A percentile compares a stretch with the other conserved stretches of the same genome.
phyloP scores from a whole-genome alignment of 1,284 basidiomycete genomes.

The Paramarasmius palmivorus region DNA sequence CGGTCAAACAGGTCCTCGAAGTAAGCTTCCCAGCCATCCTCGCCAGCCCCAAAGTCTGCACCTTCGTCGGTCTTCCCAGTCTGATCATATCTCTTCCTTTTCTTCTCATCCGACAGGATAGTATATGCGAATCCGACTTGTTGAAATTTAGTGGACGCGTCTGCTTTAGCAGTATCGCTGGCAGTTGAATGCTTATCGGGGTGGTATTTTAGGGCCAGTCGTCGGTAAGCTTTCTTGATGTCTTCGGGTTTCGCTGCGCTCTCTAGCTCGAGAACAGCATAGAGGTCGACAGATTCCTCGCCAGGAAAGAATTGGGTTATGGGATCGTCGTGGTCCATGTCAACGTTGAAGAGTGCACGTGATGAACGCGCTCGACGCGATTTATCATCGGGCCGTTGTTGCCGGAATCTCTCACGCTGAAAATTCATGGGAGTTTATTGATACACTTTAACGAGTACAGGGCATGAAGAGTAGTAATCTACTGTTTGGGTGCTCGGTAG shows the following conservation, averaged over 20 bases:
- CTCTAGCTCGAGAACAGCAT: slow-evolving; percentile 65
- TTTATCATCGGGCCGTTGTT: background rate
- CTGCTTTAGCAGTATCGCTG: slow-evolving; percentile 58
- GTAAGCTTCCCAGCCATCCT: slow-evolving; percentile 91
- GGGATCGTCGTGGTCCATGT: slow-evolving; percentile 73
- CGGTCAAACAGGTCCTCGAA: slow-evolving; percentile 87
- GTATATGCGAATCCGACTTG: slow-evolving; percentile 91
- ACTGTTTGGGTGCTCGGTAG: slow-evolving; percentile 47
- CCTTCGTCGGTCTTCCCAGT: slow-evolving; percentile 85
- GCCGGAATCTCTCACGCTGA: no score
- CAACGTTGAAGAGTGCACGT: slow-evolving; percentile 2
- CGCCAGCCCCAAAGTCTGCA: slow-evolving; percentile 70
- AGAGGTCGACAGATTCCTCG: slow-evolving; percentile 71
- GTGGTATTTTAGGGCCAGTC: slow-evolving; percentile 79
- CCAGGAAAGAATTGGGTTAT: slow-evolving; percentile 78
- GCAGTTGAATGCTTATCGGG: slow-evolving; percentile 85
- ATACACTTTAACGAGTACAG: background rate
- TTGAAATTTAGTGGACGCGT: slow-evolving; percentile 78
- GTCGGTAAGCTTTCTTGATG: slow-evolving; percentile 84
- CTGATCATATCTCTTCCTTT: slow-evolving; percentile 75
- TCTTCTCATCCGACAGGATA: slow-evolving; percentile 78
- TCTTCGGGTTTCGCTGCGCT: slow-evolving; percentile 58
- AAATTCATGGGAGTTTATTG: no score
- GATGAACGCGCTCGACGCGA: background rate
- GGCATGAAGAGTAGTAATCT: background rate